These are phyloP conservation scores for Blastocystis sp. DNA, from an alignment of 352 stramenopile species.

Conservation along the genomic window DNA sequence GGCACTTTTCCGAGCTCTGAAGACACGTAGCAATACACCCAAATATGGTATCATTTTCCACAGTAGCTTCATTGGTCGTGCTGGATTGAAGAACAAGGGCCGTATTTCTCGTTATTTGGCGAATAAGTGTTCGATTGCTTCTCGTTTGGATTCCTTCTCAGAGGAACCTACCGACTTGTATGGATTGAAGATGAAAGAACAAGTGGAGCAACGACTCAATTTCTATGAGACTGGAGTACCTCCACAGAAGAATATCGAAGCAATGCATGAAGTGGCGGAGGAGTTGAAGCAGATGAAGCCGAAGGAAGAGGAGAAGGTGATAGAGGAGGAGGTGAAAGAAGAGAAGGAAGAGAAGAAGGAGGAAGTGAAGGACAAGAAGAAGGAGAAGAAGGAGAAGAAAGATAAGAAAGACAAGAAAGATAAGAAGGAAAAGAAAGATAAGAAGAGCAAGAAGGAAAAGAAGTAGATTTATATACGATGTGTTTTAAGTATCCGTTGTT, in stretches of 20 bases:
- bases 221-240: constrained; percentile 97
- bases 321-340: too few species aligned
- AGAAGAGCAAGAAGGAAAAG: constrained; percentile 67
- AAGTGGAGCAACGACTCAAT: constrained; percentile 95
- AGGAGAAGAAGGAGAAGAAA: constrained; percentile 31
- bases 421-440: constrained; percentile 37
- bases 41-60: constrained; percentile 99
- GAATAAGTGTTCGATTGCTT: constrained; percentile 99
- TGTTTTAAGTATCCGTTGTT: background rate
- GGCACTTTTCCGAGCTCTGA: constrained; percentile 97
- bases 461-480: constrained; percentile 66
- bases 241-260: constrained; percentile 94
- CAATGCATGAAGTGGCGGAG: constrained; percentile 89
- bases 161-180: constrained; percentile 89
- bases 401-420: too few species aligned
- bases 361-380: constrained; percentile 66
- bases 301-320: constrained; percentile 68
- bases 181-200: constrained; percentile 93
- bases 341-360: constrained; percentile 74
- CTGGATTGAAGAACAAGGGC: constrained; percentile 98
- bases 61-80: constrained; percentile 96
- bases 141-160: constrained; percentile 95
- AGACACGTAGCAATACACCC: constrained; percentile 98
- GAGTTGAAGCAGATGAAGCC: constrained; percentile 67
- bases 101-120: constrained; percentile 96